Evolutionary conservation across 2,329 filamentous ascomycete genomes (phyloP), one percentile per base, ranked within the genome.

Genomic region (Xylariaceae sp.): DNA sequence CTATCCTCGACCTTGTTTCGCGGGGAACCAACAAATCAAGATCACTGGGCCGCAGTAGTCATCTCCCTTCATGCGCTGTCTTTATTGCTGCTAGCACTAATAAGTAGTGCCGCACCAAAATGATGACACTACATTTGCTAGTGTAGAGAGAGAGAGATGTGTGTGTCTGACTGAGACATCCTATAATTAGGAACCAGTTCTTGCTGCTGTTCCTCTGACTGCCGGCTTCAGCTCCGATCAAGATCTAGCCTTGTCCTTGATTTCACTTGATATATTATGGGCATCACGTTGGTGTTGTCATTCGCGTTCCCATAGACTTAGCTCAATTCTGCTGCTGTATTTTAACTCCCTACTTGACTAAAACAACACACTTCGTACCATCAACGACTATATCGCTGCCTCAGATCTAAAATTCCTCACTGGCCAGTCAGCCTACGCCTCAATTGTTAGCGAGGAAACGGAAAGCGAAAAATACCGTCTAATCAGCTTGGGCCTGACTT

Each of bases 151-250:
- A 39, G 24, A 26, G n/a, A 50, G 24, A 41, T n/a, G 21, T 26
- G 56, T 23, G 37, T 50, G 36, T 44, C 49, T 58, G 34, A 21
- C 43, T 54, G 55, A 59, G 56, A 59, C 56, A 56, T 45, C 14
- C 55, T 53, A 59, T 59, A 56, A 56, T 56, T 59, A 59, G 56
- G 49, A 53, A 11, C 54, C 11, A 31, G 23, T 28, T 28, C 31
- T 24, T 31, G 39, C 44, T 31, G 50, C 24, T 40, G 28, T 21
- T n/a, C 50, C 39, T 51, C 47, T 56, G 56, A 55, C 45, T 31
- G 6, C 21, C 11, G 36, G 45, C 40, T 58, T 48, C 55, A 58
- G n/a, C 37, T 40, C 34, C 36, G n/a, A 34, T 36, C 39, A 16
- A 21, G 17, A 41, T 36, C 51, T 17, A 44, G 43, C 37, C 44